Evolutionary conservation across 441 rosid genomes (phyloP).

Genomic region (Metrosideros polymorpha): DNA sequence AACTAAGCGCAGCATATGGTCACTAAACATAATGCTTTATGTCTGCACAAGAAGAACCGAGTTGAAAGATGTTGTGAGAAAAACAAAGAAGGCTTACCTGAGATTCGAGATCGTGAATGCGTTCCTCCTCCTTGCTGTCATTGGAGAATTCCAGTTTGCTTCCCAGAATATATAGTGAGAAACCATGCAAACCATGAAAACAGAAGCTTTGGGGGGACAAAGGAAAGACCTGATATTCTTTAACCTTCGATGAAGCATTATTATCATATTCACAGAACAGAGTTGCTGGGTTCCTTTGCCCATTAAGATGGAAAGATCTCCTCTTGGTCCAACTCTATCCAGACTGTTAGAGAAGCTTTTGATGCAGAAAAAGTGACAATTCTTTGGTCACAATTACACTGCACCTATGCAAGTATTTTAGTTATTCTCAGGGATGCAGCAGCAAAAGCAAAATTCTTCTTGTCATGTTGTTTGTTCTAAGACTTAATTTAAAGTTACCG

Average conservation of each 20-base stretch:
- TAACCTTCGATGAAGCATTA: neutral
- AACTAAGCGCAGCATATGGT: neutral
- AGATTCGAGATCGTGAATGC: neutral
- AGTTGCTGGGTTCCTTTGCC: neutral
- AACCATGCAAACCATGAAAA: neutral
- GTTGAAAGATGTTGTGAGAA: neutral
- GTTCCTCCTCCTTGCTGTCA: neutral
- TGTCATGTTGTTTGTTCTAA: neutral
- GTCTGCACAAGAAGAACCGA: neutral
- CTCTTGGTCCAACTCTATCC: neutral
- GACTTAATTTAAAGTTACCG: neutral
- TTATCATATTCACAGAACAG: neutral
- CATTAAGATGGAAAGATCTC: neutral
- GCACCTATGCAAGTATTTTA: neutral
- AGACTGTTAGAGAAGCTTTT: neutral
- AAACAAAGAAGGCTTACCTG: neutral
- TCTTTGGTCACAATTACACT: neutral
- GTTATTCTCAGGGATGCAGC: neutral
- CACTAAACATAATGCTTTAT: neutral
- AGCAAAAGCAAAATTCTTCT: neutral
- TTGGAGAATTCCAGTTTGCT: neutral
- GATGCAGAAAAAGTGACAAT: neutral
- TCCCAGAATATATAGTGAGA: neutral
- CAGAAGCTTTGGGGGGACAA: neutral
- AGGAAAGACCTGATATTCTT: neutral